Conservation (phyloP, 139 green algal genomes). For the Coccomyxa sp. region DNA sequence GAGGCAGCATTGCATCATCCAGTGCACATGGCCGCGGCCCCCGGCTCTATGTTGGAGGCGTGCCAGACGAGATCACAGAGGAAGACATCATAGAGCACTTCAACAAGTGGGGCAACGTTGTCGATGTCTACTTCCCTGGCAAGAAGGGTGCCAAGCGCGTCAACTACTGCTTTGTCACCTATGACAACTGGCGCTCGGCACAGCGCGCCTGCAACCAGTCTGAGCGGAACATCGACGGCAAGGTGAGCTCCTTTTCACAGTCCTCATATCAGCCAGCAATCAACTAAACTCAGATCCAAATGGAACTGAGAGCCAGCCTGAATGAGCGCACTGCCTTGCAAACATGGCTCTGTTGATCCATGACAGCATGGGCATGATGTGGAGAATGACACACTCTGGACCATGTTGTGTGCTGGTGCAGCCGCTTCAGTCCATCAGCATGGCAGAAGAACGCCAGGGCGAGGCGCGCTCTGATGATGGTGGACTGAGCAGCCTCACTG, state of each 20-base stretch:
- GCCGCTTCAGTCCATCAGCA: slow-evolving; percentile 17
- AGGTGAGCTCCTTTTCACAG: slow-evolving; percentile 4
- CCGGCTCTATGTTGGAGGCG: slow-evolving; percentile 19
- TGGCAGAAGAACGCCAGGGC: slow-evolving; percentile 14
- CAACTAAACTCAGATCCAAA: too few species aligned
- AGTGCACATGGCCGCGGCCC: slow-evolving; percentile 10
- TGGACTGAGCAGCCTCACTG: too few species aligned
- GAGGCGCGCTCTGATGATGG: not conserved
- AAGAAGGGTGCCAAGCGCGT: slow-evolving; percentile 20
- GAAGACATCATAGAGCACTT: slow-evolving; percentile 15
- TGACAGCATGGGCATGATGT: not conserved
- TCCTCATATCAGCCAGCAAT: not conserved
- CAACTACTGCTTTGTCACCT: slow-evolving; percentile 33
- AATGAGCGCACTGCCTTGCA: not conserved
- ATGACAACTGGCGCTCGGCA: slow-evolving; percentile 21
- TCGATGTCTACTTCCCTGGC: slow-evolving; percentile 26
- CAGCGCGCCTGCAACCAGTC: slow-evolving; percentile 19
- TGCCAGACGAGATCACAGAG: slow-evolving; percentile 12
- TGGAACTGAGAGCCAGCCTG: not conserved
- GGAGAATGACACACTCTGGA: not conserved
- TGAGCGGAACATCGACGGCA: slow-evolving; percentile 15
- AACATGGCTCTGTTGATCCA: not conserved
- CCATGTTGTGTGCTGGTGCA: not conserved
- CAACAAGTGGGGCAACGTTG: slow-evolving; percentile 22
- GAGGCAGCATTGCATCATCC: not conserved